Evolutionary conservation across 208 protist genomes (phyloP).

Genomic region (Leishmania lainsoni): DNA sequence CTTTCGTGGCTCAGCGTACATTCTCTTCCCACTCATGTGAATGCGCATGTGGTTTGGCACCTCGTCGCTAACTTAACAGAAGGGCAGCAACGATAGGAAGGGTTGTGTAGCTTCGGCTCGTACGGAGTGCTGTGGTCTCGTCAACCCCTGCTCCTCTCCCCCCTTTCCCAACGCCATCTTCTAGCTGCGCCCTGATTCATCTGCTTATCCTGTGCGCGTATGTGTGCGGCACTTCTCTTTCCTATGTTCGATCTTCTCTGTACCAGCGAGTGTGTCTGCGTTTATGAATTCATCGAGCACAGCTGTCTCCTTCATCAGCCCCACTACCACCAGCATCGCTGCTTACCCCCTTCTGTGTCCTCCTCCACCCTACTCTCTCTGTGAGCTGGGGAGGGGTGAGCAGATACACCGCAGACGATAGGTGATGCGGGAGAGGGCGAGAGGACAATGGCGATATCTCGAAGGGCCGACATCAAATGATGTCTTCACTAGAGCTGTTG

Average conservation of each 20-base stretch:
- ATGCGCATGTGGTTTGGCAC: neutral
- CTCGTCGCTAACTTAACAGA: neutral
- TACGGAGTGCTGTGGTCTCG: neutral
- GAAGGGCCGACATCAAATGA: neutral
- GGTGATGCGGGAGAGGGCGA: neutral
- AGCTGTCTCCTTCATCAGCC: neutral
- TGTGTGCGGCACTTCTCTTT: neutral
- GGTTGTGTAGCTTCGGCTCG: neutral
- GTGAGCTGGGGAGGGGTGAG: neutral
- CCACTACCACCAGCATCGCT: neutral
- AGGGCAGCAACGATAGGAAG: neutral
- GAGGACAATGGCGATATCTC: neutral
- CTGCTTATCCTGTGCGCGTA: neutral
- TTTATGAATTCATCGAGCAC: neutral
- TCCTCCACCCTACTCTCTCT: constrained; percentile 3
- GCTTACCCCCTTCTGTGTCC: neutral
- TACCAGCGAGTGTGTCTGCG: neutral
- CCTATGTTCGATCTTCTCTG: neutral
- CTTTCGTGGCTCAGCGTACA: too few relatives aligned
- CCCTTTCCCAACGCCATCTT: neutral
- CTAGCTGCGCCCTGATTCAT: neutral
- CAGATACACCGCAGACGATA: neutral
- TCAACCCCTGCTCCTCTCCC: neutral
- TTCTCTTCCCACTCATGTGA: neutral
- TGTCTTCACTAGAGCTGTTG: neutral